Percentiles rank a stretch among this genome's conserved stretches.
Conservation (phyloP, 2,329 filamentous ascomycete species). For the Falciphora oryzae region DNA sequence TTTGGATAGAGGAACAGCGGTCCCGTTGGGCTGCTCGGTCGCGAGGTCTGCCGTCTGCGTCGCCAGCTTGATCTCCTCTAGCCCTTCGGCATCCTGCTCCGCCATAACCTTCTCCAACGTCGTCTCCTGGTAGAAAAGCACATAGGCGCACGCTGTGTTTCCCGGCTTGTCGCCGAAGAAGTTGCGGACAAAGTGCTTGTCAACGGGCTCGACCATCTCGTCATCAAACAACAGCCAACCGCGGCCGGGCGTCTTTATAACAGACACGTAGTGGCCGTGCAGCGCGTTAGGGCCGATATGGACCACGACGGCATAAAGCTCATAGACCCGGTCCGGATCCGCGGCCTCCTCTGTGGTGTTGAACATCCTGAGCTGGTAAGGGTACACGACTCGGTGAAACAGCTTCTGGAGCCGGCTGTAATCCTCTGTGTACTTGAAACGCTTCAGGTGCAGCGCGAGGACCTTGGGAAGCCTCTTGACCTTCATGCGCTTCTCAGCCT, state of each 20-base stretch:
- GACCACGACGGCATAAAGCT: slow-evolving; percentile 93
- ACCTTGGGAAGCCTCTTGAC: slow-evolving; percentile 92
- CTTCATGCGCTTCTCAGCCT: slow-evolving; percentile 99
- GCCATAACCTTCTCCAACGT: slow-evolving; percentile 60
- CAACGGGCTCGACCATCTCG: slow-evolving; percentile 96
- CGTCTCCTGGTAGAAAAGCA: slow-evolving; percentile 95
- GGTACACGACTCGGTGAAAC: slow-evolving; percentile 94
- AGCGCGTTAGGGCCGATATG: slow-evolving; percentile 97
- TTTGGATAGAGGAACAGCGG: slow-evolving; percentile 37
- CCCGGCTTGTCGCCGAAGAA: slow-evolving; percentile 94
- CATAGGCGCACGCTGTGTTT: slow-evolving; percentile 81
- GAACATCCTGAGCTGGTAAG: slow-evolving; percentile 92
- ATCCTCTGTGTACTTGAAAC: slow-evolving; percentile 98
- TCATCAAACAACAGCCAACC: slow-evolving; percentile 97
- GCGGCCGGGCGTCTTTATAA: slow-evolving; percentile 93
- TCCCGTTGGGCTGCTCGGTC: slow-evolving; percentile 41
- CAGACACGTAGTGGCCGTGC: slow-evolving; percentile 95
- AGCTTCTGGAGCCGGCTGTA: slow-evolving; percentile 90
- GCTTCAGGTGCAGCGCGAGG: slow-evolving; percentile 85
- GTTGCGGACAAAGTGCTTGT: slow-evolving; percentile 91
- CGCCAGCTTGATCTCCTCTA: slow-evolving; percentile 53
- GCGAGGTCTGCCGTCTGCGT: slow-evolving; percentile 52
- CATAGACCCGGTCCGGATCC: slow-evolving; percentile 89
- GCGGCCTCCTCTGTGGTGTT: slow-evolving; percentile 95
- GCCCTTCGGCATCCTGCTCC: slow-evolving; percentile 78